Evolutionary conservation across 2,329 filamentous ascomycete species (phyloP).

Genomic region (Metarhizium robertsii): DNA sequence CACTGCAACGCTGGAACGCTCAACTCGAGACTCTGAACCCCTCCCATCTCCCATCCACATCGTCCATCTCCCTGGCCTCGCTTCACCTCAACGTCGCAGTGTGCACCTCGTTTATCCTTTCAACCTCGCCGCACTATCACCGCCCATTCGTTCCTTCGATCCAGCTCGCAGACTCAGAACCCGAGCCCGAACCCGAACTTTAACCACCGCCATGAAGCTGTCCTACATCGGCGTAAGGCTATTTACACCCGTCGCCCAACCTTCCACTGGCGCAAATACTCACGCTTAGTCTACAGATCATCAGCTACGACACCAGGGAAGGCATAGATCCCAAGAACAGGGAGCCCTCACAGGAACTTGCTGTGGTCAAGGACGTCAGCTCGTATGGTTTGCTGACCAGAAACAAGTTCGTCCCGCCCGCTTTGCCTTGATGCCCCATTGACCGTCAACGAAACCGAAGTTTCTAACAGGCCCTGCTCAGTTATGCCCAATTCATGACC

Average conservation of each 20-base stretch:
- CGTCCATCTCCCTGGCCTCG: background rate
- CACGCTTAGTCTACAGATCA: slow-evolving; percentile 47
- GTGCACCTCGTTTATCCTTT: background rate
- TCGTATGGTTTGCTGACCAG: slow-evolving; percentile 75
- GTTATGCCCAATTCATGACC: slow-evolving; percentile 61
- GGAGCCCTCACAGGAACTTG: slow-evolving; percentile 69
- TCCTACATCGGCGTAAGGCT: slow-evolving; percentile 67
- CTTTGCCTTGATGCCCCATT: background rate
- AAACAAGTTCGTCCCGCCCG: slow-evolving; percentile 42
- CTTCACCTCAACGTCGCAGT: background rate
- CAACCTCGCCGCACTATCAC: background rate
- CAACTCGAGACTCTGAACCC: too few species aligned
- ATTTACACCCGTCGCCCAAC: slow-evolving; percentile 13
- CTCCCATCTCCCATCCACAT: background rate
- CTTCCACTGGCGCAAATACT: slow-evolving; percentile 1
- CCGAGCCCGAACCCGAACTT: background rate
- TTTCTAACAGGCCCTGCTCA: slow-evolving; percentile 11
- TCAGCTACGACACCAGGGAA: slow-evolving; percentile 55
- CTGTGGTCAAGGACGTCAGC: slow-evolving; percentile 66
- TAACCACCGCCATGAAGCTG: slow-evolving; percentile 60
- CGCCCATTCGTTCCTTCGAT: background rate
- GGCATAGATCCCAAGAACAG: slow-evolving; percentile 14
- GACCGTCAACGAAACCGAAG: background rate
- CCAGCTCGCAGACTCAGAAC: background rate
- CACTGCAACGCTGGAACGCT: too few species aligned